phyloP scores from a whole-genome alignment of 73 alveolate species.

The Paramecium tetraurelia region DNA sequence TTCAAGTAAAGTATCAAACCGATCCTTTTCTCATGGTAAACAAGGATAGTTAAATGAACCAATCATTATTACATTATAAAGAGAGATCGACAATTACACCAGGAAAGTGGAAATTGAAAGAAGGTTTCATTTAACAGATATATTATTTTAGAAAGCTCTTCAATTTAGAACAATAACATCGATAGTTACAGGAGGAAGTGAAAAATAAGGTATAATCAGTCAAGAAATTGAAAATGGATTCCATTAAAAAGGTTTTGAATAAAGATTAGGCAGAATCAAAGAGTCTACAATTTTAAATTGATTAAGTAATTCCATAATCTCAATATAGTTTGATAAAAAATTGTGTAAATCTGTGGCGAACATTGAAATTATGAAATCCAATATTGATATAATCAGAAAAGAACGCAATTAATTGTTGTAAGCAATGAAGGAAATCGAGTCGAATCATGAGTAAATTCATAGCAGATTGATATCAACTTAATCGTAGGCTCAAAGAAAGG shows the following conservation, averaged over 20 bases:
- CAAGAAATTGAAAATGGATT: slow-evolving; percentile 6
- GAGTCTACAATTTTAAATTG: not conserved
- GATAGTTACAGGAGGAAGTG: not conserved
- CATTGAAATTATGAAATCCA: not conserved
- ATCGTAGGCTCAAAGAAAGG: slow-evolving; percentile 20
- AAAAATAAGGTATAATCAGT: not conserved
- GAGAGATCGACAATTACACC: slow-evolving; percentile 51
- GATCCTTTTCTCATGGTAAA: slow-evolving; percentile 12
- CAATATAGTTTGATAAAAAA: slow-evolving; percentile 5
- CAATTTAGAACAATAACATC: not conserved
- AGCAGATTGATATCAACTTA: not conserved
- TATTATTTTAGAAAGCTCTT: not conserved
- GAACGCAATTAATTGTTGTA: not conserved
- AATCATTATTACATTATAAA: slow-evolving; percentile 45
- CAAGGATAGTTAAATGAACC: slow-evolving; percentile 22
- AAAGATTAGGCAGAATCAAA: slow-evolving; percentile 8
- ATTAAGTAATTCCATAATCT: not conserved
- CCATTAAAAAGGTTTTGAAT: not conserved
- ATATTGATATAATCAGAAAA: slow-evolving; percentile 21
- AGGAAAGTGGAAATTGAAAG: slow-evolving; percentile 56
- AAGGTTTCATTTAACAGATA: not conserved
- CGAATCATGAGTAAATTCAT: not conserved
- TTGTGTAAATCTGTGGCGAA: slow-evolving; percentile 2
- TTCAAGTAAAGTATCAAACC: not conserved
- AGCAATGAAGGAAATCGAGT: slow-evolving; percentile 22